These are phyloP conservation scores for Venturia aucupariae DNA, from an alignment of 2,329 filamentous ascomycete species.

Conservation along the genomic window DNA sequence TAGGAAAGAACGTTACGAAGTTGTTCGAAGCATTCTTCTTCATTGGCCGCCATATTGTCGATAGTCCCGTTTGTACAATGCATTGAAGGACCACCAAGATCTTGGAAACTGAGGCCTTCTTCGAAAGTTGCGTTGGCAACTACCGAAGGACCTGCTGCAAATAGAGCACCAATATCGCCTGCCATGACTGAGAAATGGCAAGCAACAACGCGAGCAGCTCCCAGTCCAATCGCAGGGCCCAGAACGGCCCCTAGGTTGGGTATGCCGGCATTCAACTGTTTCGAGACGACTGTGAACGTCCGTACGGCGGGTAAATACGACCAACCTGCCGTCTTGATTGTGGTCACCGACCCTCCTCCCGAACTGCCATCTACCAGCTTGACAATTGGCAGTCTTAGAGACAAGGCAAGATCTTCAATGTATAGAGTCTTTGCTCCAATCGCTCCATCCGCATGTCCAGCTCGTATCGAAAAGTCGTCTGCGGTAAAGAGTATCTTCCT, in stretches of 20 bases:
- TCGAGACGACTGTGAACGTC: constrained; percentile 43
- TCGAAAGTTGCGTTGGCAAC: constrained; percentile 56
- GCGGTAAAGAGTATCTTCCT: constrained; percentile 51
- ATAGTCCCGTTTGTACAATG: constrained; percentile 59
- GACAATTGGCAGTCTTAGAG: constrained; percentile 49
- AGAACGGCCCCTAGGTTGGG: constrained; percentile 55
- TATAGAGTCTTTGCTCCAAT: constrained; percentile 50
- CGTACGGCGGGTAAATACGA: constrained; percentile 51
- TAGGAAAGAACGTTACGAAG: constrained; percentile 48
- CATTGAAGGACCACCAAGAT: constrained; percentile 51
- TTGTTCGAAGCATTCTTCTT: constrained; percentile 54
- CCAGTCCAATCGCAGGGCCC: constrained; percentile 54
- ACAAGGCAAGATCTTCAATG: constrained; percentile 51
- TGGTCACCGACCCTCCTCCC: constrained; percentile 53
- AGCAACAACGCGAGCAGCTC: constrained; percentile 50
- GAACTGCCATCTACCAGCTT: constrained; percentile 57
- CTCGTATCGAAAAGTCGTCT: constrained; percentile 54
- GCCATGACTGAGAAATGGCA: constrained; percentile 61
- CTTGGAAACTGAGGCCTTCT: constrained; percentile 49
- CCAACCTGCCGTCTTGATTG: constrained; percentile 46
- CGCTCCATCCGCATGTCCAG: constrained; percentile 55
- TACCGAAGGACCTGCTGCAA: constrained; percentile 56
- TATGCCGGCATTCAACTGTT: constrained; percentile 54
- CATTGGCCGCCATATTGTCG: constrained; percentile 52
- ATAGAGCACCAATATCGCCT: constrained; percentile 50